These are phyloP conservation scores for Dothideomycetidae sp. DNA, from an alignment of 2,329 filamentous ascomycete genomes.

Conservation along the genomic window DNA sequence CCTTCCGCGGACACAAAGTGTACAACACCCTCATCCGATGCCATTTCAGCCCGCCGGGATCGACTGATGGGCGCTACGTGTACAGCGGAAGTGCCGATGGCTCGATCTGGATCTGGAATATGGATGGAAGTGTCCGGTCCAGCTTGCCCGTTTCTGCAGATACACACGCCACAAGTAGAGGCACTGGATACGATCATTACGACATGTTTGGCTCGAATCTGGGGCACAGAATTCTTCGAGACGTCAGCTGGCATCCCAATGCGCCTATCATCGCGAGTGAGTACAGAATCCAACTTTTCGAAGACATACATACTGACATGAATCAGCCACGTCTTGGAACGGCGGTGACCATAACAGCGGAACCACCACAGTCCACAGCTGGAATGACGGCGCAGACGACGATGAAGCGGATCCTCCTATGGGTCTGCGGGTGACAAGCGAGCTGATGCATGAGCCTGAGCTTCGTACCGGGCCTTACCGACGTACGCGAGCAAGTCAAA, in stretches of 20 bases:
- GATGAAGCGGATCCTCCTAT: constrained; percentile 48
- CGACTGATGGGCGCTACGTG: constrained; percentile 81
- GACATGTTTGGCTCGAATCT: constrained; percentile 34
- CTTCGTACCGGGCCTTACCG: constrained; percentile 7
- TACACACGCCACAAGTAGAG: background rate
- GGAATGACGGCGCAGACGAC: constrained; percentile 46
- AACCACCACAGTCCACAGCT: constrained; percentile 65
- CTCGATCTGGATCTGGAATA: constrained; percentile 79
- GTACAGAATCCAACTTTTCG: constrained; percentile 15
- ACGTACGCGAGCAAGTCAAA: constrained; percentile 15
- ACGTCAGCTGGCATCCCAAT: constrained; percentile 82
- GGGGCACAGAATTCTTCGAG: constrained; percentile 70
- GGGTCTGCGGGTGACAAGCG: constrained; percentile 47
- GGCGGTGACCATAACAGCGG: constrained; percentile 58
- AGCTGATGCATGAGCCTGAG: constrained; percentile 34
- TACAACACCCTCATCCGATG: constrained; percentile 84
- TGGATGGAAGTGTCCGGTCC: constrained; percentile 52
- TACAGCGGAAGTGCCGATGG: constrained; percentile 87
- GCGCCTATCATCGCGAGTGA: constrained; percentile 61
- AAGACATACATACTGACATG: constrained; percentile 5
- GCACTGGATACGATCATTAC: constrained; percentile 37
- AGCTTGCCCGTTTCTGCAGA: constrained; percentile 1
- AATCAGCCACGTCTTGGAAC: constrained; percentile 64
- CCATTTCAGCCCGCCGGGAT: constrained; percentile 79
- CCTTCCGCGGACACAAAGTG: constrained; percentile 81